Conservation (phyloP, 2,329 filamentous ascomycete genomes). For the Zymoseptoria tritici region DNA sequence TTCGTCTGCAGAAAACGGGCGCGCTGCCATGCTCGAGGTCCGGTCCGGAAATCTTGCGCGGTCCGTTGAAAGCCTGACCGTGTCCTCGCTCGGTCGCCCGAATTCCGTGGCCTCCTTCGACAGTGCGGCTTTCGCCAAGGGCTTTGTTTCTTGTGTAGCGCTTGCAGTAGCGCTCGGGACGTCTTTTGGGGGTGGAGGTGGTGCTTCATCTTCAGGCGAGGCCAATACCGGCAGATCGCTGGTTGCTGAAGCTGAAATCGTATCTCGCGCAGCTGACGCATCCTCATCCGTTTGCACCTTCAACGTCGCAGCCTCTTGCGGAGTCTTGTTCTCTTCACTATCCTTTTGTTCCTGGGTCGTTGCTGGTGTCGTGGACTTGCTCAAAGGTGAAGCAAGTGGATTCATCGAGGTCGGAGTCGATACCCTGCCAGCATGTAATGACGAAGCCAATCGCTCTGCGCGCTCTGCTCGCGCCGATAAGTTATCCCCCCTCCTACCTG, state of each 20-base stretch:
- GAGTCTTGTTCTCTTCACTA: background rate
- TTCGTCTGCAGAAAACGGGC: constrained; percentile 28
- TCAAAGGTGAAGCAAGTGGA: background rate
- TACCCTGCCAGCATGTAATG: constrained; percentile 13
- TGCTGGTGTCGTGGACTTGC: background rate
- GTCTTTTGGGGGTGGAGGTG: background rate
- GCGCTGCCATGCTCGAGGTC: constrained; percentile 2
- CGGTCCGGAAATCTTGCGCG: constrained; percentile 2
- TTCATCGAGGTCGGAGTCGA: background rate
- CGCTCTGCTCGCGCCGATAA: constrained; percentile 13
- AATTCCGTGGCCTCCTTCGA: background rate
- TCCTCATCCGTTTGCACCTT: background rate
- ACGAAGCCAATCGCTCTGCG: constrained; percentile 16
- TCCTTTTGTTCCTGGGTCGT: background rate
- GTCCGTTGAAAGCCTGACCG: background rate
- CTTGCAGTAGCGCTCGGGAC: background rate
- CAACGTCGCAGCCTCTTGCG: background rate
- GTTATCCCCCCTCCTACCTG: constrained; percentile 22
- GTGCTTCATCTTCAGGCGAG: background rate
- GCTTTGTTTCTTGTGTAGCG: background rate
- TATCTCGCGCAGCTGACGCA: background rate
- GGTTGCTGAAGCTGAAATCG: background rate
- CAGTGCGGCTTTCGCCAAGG: background rate
- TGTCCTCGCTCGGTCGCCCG: background rate
- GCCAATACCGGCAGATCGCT: background rate